Evolutionary conservation across 192 early-diverging fungal genomes (phyloP), one percentile per base, ranked within the genome.

Genomic region (Coemansia sp.): DNA sequence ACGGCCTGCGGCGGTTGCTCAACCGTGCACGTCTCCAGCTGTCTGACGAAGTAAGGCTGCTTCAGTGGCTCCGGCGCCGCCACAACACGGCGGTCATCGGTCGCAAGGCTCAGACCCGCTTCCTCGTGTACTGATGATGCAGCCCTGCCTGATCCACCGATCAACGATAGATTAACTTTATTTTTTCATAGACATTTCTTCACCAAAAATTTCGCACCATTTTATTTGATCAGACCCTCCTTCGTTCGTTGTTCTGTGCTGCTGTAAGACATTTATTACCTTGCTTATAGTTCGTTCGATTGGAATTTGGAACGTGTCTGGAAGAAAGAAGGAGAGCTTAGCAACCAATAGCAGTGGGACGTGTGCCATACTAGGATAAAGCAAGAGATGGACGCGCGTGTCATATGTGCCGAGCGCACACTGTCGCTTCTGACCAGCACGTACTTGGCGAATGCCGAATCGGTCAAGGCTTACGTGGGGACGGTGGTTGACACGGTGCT

Each of bases 61-160:
- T 74, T 57, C 78, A 80, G 42, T 74, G 78, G 78, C 72, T 80
- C 17, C 44, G 78, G 13, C 72, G 78, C 2, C 68, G 78, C 4
- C 78, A 80, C 55, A 80, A 80, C 38, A 58, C 62, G 55, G 65
- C 72, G 0, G 62, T 80, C n/a, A 64, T 80, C 22, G 59, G 31
- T 44, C 68, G 78, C 40, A 70, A 71, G 40, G 78, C 72, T 0
- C 55, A 47, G 20, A 59, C 53, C 14, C 64, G 78, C 1, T 68
- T 70, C 33, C 42, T 80, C 15, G 68, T 74, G 0, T 68, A 65
- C 25, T 80, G 53, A 58, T 14, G 42, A 17, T 19, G 23, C 23
- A n/a, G n/a, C n/a, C n/a, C n/a, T n/a, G 38, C 31, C 28, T 19
- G 30, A 28, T 22, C 29, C 27, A 27, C n/a, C 15, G 52, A 69